phyloP scores from a whole-genome alignment of 371 early-diverging fungal species.

The Mortierella sp. region DNA sequence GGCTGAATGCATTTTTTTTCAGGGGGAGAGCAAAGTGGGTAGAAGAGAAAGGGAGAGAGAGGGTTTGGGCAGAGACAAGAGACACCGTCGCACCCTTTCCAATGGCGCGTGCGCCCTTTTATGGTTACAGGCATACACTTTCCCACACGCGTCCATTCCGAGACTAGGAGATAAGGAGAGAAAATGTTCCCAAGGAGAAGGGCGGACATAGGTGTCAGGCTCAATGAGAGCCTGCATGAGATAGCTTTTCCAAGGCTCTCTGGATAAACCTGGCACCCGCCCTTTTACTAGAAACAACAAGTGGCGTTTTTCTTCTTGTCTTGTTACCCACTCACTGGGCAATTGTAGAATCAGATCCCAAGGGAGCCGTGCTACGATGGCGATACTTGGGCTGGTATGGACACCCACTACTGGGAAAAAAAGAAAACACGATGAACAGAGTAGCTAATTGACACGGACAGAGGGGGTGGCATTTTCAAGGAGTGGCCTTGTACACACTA shows the following conservation, averaged over 20 bases:
- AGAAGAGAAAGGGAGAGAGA: background rate
- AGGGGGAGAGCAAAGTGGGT: background rate
- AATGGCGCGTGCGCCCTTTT: background rate
- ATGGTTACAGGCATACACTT: background rate
- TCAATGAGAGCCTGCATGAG: background rate
- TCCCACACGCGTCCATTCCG: background rate
- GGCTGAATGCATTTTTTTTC: background rate
- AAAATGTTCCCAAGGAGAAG: background rate
- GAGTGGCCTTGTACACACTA: no score
- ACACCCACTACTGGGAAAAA: no score
- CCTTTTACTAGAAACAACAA: background rate
- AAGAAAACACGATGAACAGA: no score
- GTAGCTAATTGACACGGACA: no score
- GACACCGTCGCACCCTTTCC: background rate
- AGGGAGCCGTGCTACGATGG: no score
- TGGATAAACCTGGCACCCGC: background rate
- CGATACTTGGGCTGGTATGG: no score
- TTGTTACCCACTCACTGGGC: no score
- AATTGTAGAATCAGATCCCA: no score
- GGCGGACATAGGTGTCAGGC: background rate
- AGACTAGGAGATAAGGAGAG: background rate
- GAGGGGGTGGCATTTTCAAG: no score
- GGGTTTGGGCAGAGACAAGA: background rate
- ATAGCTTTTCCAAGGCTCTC: background rate
- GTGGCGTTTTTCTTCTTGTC: no score